Base-by-base conservation (phyloP, 768 basidiomycete species). In the Suillus subalutaceus region DNA sequence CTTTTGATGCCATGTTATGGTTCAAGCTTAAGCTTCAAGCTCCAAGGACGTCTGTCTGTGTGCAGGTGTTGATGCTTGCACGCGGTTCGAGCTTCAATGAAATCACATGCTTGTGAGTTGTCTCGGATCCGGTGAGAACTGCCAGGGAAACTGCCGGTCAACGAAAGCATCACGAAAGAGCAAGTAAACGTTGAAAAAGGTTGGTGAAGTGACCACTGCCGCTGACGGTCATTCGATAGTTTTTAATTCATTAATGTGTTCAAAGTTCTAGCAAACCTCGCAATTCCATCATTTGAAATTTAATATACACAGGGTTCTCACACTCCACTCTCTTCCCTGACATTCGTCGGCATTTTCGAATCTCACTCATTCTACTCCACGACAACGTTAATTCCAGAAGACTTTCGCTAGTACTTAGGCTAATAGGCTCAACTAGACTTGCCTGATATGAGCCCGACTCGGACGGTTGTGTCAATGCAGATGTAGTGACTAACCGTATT, bases 1-100 rank as follows among this genome's bases (percentile, higher is more conserved):
- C 41, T 18, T 43, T 60, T 32, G 41, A 60, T 43, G 26, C 12
- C 59, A 60, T 18, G 59, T 60, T 30, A 60, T 30, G 59, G 23
- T 26, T 26, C 12, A 6, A 23, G 12, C 10, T 23, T 48, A 6
- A 23, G 12, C 10, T 23, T 48, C 23, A 26, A 15, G 50, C 13
- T 50, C 23, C n/a, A 59, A 59, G 5, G 37, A 16, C 23, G 15
- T 16, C 6, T 5, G 48, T 50, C 35, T 57, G 37, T 16, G 57
- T 26, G n/a, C n/a, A 38, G 38, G 18, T 37, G 37, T 37, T 5
- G 37, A 37, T 10, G 53, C 55, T 50, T 20, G 35, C 20, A 8
- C 55, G 10, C 35, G 32, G 9, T 8, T 7, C 6, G 26, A 40
- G 9, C 53, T 18, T 20, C 7, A 30, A 60, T 2, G 40, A 43